These are phyloP conservation scores for Calonectria honghensis DNA, from an alignment of 2,329 filamentous ascomycete genomes.

Conservation along the genomic window DNA sequence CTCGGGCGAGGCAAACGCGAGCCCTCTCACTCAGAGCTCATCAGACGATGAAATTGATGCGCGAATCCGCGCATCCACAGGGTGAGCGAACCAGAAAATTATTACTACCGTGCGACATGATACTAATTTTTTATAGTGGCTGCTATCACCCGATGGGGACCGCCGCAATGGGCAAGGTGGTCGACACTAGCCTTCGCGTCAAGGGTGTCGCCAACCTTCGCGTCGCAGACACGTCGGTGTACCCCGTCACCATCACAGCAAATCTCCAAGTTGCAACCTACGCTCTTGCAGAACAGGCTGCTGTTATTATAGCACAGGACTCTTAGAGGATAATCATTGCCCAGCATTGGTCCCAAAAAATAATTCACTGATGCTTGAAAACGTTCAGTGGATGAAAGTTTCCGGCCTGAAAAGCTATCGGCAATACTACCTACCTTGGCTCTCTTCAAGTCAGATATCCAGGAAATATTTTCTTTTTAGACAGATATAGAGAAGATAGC, in stretches of 20 bases:
- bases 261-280: slow-evolving; percentile 27
- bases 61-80: slow-evolving; percentile 44
- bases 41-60: slow-evolving; percentile 57
- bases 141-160: slow-evolving; percentile 57
- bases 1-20: slow-evolving; percentile 48
- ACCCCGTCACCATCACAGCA: slow-evolving; percentile 7
- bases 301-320: neutral
- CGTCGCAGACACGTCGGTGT: slow-evolving; percentile 59
- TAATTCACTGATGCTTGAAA: neutral
- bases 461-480: too few species aligned
- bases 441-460: too few species aligned
- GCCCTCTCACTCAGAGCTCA: slow-evolving; percentile 46
- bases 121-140: slow-evolving; percentile 37
- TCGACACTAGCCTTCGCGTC: slow-evolving; percentile 63
- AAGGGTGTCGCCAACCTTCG: slow-evolving; percentile 62
- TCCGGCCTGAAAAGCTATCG: too few species aligned
- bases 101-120: neutral
- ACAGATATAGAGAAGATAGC: too few species aligned
- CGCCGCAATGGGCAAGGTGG: slow-evolving; percentile 65
- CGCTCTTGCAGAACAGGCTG: slow-evolving; percentile 28
- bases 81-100: slow-evolving; percentile 9
- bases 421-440: too few species aligned
- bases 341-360: neutral
- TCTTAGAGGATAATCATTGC: neutral
- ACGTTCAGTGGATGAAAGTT: too few species aligned